Evolutionary conservation across 2,329 filamentous ascomycete genomes (phyloP).

Genomic region (Verticillium klebahnii): DNA sequence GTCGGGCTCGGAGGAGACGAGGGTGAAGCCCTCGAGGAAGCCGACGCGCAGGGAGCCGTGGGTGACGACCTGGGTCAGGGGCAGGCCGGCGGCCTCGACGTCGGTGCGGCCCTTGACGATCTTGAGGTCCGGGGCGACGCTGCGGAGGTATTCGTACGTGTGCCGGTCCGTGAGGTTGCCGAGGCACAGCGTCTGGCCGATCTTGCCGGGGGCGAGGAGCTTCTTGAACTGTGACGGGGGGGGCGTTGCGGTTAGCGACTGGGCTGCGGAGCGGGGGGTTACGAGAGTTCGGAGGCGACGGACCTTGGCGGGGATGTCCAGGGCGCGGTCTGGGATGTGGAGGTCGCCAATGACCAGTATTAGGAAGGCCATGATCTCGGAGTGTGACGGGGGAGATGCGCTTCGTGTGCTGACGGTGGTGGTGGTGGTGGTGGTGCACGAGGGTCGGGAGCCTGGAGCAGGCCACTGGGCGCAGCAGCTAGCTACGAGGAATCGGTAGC

Average conservation of each 20-base stretch:
- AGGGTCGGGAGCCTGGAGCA: background rate
- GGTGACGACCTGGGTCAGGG: slow-evolving; percentile 61
- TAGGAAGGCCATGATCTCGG: slow-evolving; percentile 71
- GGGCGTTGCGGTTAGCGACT: slow-evolving; percentile 6
- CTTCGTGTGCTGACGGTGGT: background rate
- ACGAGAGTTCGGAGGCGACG: slow-evolving; percentile 3
- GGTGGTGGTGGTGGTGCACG: background rate
- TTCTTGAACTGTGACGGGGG: slow-evolving; percentile 65
- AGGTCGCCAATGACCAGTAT: slow-evolving; percentile 91
- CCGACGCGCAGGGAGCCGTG: slow-evolving; percentile 62
- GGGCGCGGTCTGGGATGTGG: slow-evolving; percentile 87
- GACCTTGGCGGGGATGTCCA: slow-evolving; percentile 89
- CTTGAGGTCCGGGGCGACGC: slow-evolving; percentile 67
- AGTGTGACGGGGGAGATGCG: background rate
- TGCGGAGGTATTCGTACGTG: slow-evolving; percentile 76
- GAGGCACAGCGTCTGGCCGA: slow-evolving; percentile 74
- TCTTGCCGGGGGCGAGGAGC: slow-evolving; percentile 77
- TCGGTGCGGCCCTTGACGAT: slow-evolving; percentile 65
- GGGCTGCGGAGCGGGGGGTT: slow-evolving; percentile 5
- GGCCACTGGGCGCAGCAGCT: background rate
- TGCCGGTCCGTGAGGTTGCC: slow-evolving; percentile 76
- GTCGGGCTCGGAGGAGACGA: slow-evolving; percentile 63
- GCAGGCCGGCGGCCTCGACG: slow-evolving; percentile 61
- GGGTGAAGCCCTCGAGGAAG: slow-evolving; percentile 64
- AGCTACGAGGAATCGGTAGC: background rate